Percentiles rank a stretch among this genome's conserved stretches.
Evolutionary conservation across 1,284 basidiomycete species (phyloP).

Genomic region (Mycosarcoma maydis): DNA sequence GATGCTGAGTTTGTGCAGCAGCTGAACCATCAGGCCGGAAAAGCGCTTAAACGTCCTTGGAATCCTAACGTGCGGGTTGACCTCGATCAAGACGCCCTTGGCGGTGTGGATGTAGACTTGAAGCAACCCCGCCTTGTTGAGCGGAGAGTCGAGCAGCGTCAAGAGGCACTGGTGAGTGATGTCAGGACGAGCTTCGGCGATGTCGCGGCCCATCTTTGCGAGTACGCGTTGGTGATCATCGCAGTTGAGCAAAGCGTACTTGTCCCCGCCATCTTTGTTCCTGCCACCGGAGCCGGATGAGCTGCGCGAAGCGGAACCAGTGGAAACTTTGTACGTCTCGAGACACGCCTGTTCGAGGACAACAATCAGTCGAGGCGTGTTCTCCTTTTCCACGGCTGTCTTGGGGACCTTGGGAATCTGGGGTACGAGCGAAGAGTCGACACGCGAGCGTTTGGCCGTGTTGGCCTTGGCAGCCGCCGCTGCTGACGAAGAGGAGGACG

Average conservation of each 20-base stretch:
- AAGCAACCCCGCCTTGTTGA: conserved; percentile 95
- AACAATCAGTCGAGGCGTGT: conserved; percentile 75
- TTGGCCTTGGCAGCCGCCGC: conserved; percentile 36
- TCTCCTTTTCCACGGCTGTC: conserved; percentile 57
- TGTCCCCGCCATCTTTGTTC: conserved; percentile 71
- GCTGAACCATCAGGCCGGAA: conserved; percentile 98
- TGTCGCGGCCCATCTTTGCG: conserved; percentile 96
- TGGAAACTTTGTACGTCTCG: conserved; percentile 89
- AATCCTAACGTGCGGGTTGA: conserved; percentile 96
- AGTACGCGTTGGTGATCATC: conserved; percentile 99
- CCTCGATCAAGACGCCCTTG: conserved; percentile 95
- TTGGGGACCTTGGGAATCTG: conserved; percentile 64
- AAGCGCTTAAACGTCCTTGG: conserved; percentile 99
- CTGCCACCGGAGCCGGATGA: conserved; percentile 68
- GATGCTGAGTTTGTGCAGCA: conserved; percentile 94
- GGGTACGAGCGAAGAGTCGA: conserved; percentile 61
- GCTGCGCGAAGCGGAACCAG: conserved; percentile 67
- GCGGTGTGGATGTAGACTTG: conserved; percentile 99
- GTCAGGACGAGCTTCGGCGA: conserved; percentile 95
- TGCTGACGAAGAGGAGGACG: conserved; percentile 16
- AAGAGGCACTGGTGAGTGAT: conserved; percentile 99
- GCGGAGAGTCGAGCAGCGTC: conserved; percentile 93
- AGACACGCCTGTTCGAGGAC: conserved; percentile 92
- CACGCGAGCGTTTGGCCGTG: conserved; percentile 55
- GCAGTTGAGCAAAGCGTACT: conserved; percentile 96